These are phyloP conservation scores for Galerina marginata DNA, from an alignment of 768 basidiomycete species.

Conservation along the genomic window DNA sequence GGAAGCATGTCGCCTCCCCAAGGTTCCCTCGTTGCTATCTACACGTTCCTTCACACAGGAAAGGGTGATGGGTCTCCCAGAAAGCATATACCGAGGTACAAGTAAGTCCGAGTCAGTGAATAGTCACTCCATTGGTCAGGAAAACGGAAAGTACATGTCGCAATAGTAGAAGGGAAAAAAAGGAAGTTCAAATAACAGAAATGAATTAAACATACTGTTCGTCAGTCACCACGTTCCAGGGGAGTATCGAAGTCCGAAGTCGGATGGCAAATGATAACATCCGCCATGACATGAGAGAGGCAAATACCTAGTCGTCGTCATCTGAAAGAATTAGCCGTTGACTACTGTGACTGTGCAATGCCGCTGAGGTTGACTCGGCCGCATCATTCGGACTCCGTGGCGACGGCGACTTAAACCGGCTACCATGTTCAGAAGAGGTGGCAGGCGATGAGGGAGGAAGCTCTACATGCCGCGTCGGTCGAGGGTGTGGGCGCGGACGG, in stretches of 20 bases:
- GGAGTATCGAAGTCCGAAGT: neutral
- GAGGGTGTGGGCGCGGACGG: slow-evolving; percentile 28
- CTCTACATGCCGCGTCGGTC: slow-evolving; percentile 9
- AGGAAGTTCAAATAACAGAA: neutral
- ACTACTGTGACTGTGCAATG: slow-evolving; percentile 20
- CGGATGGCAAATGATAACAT: slow-evolving; percentile 3
- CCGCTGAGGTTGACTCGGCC: slow-evolving; percentile 11
- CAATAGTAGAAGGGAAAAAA: neutral
- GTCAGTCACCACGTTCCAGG: too few species aligned
- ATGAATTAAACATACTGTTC: neutral
- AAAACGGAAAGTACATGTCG: neutral
- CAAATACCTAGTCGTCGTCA: slow-evolving; percentile 27
- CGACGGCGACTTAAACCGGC: slow-evolving; percentile 9
- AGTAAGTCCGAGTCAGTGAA: too few species aligned
- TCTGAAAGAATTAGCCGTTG: slow-evolving; percentile 40
- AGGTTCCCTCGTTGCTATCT: neutral
- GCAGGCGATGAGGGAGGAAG: slow-evolving; percentile 15
- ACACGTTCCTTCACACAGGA: neutral
- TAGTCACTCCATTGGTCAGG: neutral
- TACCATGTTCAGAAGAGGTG: slow-evolving; percentile 12
- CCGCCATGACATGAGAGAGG: slow-evolving; percentile 14
- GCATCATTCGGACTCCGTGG: slow-evolving; percentile 13
- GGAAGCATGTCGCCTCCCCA: neutral
- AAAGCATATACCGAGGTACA: neutral
- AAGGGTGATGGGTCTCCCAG: neutral